phyloP scores from a whole-genome alignment of 2,329 filamentous ascomycete genomes.

The Microascus cirrosus region DNA sequence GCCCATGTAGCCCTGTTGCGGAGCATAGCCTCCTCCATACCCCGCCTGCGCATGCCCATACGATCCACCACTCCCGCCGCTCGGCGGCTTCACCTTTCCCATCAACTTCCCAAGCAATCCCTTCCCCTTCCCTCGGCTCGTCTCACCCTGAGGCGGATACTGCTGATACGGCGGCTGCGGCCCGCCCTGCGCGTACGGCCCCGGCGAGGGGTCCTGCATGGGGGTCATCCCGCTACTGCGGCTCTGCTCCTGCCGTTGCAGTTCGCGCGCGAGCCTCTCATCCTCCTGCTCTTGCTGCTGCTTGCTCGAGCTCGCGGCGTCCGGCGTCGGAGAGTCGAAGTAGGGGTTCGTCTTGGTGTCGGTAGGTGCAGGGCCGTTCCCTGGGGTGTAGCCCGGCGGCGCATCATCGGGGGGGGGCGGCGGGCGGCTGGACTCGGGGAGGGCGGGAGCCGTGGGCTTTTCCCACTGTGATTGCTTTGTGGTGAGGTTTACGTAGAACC shows the following conservation, averaged over 20 bases:
- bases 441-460: constrained; percentile 59
- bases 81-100: constrained; percentile 28
- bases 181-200: constrained; percentile 18
- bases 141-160: constrained; percentile 8
- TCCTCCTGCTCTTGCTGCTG: constrained; percentile 55
- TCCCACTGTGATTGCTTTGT: constrained; percentile 92
- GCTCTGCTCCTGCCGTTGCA: constrained; percentile 65
- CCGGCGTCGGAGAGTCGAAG: constrained; percentile 24
- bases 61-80: constrained; percentile 8
- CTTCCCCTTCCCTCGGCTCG: constrained; percentile 19
- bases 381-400: constrained; percentile 53
- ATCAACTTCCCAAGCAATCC: constrained; percentile 43
- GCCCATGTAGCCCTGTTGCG: constrained; percentile 9
- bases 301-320: constrained; percentile 10
- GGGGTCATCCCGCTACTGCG: constrained; percentile 10
- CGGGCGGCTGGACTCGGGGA: constrained; percentile 27
- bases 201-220: constrained; percentile 18
- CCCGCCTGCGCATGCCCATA: background rate
- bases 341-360: constrained; percentile 66
- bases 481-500: constrained; percentile 84
- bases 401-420: constrained; percentile 41
- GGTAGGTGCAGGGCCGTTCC: constrained; percentile 23
- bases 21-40: constrained; percentile 13
- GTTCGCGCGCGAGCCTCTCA: constrained; percentile 59
- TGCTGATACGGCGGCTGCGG: constrained; percentile 15